Percentiles rank a stretch among this genome's conserved stretches.
phyloP scores from a whole-genome alignment of 257 asterid genomes.

The Hygrophila difformis region DNA sequence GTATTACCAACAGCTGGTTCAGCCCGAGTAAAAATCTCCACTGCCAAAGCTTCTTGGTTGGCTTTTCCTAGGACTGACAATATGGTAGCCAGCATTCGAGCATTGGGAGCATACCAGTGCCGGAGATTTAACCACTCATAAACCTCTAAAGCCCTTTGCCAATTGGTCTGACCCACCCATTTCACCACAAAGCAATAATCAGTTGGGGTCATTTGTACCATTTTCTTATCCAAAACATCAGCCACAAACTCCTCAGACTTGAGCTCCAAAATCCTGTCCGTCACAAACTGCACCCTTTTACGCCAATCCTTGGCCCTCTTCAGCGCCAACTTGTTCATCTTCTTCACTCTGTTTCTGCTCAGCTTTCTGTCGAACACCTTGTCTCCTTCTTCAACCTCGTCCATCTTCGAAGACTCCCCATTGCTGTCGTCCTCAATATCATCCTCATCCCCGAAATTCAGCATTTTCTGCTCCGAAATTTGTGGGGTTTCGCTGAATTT shows the following conservation, averaged over 20 bases:
- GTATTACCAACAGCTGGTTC: slow-evolving; percentile 46
- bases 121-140: slow-evolving; percentile 89
- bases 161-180: slow-evolving; percentile 70
- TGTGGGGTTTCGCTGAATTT: slow-evolving; percentile 35
- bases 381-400: slow-evolving; percentile 22
- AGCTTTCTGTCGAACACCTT: slow-evolving; percentile 53
- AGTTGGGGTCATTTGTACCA: slow-evolving; percentile 96
- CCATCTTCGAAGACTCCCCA: slow-evolving; percentile 12
- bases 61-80: slow-evolving; percentile 85
- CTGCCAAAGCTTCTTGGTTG: slow-evolving; percentile 78
- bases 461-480: slow-evolving; percentile 10
- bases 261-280: slow-evolving; percentile 65
- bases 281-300: slow-evolving; percentile 65
- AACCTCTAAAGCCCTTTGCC: slow-evolving; percentile 95
- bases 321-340: slow-evolving; percentile 85
- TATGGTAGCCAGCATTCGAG: slow-evolving; percentile 84
- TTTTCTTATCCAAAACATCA: slow-evolving; percentile 81
- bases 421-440: slow-evolving; percentile 23
- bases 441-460: slow-evolving; percentile 16
- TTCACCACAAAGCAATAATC: slow-evolving; percentile 88
- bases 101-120: slow-evolving; percentile 77
- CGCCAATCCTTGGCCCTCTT: slow-evolving; percentile 95
- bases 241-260: slow-evolving; percentile 77
- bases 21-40: slow-evolving; percentile 68
- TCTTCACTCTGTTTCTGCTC: slow-evolving; percentile 62